A percentile compares a stretch with the other conserved stretches of the same genome.
Evolutionary conservation across 257 asterid genomes (phyloP).

Genomic region (Solanum pinnatisectum): DNA sequence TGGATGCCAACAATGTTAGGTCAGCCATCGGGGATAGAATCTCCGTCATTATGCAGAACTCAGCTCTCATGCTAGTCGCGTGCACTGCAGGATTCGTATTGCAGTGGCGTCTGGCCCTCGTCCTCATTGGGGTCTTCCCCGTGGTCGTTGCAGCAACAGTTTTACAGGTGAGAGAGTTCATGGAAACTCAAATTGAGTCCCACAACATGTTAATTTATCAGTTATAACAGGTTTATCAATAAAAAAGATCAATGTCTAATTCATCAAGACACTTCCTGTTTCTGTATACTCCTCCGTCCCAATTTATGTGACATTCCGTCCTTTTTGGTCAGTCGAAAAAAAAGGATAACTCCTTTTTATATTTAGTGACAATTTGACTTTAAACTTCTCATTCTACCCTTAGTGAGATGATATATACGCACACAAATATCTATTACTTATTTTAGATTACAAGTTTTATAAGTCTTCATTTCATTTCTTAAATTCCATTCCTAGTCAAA

Average conservation of each 20-base stretch:
- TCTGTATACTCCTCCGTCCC: neutral
- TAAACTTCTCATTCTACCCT: neutral
- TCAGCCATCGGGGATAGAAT: constrained; percentile 92
- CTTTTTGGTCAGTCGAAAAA: neutral
- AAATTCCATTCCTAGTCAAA: neutral
- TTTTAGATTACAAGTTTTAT: neutral
- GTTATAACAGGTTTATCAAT: neutral
- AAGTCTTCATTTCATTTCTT: neutral
- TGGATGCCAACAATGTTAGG: constrained; percentile 81
- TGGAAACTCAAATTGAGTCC: neutral
- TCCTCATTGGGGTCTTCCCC: constrained; percentile 81
- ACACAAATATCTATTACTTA: neutral
- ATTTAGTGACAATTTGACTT: neutral
- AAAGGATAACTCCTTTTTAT: neutral
- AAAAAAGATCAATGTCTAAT: neutral
- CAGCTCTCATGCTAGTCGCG: constrained; percentile 92
- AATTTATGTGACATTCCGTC: neutral
- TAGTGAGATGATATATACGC: neutral
- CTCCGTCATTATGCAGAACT: constrained; percentile 88
- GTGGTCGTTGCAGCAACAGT: constrained; percentile 89
- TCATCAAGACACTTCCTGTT: neutral
- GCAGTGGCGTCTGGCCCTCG: constrained; percentile 93
- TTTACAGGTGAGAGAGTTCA: constrained; percentile 56
- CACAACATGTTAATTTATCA: neutral
- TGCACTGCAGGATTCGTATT: constrained; percentile 91